These are phyloP conservation scores for Euclidium syriacum DNA, from an alignment of 345 rosid genomes.

Conservation along the genomic window DNA sequence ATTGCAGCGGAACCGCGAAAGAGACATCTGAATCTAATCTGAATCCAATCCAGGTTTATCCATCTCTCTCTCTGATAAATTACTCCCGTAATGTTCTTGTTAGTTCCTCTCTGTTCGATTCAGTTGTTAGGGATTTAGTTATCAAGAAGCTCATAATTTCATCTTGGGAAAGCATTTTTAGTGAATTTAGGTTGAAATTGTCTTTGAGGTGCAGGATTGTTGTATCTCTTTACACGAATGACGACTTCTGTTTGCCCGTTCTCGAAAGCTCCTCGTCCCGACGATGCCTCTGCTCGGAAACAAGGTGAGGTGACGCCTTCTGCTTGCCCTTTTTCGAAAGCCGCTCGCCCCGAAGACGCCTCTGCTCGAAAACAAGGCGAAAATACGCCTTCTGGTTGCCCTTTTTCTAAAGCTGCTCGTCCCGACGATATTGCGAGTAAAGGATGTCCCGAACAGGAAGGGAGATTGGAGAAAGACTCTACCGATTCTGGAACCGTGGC, in stretches of 20 bases:
- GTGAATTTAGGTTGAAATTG: background rate
- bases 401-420: constrained; percentile 65
- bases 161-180: background rate
- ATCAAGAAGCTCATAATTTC: background rate
- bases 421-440: constrained; percentile 46
- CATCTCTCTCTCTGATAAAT: constrained; percentile 3
- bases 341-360: constrained; percentile 61
- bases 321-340: constrained; percentile 60
- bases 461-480: constrained; percentile 35
- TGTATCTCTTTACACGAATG: constrained; percentile 15
- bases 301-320: background rate
- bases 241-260: constrained; percentile 86
- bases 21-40: constrained; percentile 13
- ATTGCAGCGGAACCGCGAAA: constrained; percentile 16
- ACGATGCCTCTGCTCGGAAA: constrained; percentile 28
- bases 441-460: constrained; percentile 31
- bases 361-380: constrained; percentile 27
- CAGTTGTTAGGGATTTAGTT: background rate
- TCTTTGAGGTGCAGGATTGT: constrained; percentile 12
- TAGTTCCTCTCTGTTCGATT: background rate
- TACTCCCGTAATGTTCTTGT: background rate
- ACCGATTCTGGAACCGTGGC: constrained; percentile 38
- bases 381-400: constrained; percentile 32
- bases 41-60: constrained; percentile 17
- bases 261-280: constrained; percentile 56